Evolutionary conservation across 768 basidiomycete species (phyloP), one percentile per base, ranked within the genome.

Genomic region (Agaricus blazei): DNA sequence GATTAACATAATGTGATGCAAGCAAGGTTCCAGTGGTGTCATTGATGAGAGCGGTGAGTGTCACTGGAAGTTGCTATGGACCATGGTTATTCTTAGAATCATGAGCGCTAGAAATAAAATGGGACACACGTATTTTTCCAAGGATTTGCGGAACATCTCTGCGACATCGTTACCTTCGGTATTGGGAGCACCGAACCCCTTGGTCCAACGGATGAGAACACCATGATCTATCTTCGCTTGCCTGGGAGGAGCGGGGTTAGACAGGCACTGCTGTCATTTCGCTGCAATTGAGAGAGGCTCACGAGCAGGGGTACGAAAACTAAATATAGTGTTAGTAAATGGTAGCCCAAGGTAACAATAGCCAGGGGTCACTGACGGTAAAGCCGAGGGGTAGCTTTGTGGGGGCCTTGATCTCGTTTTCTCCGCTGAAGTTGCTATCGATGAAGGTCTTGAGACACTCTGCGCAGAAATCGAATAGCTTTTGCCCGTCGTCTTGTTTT

Each of bases 11-110:
- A 72, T 90, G 87, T 1, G 95, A 97, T 9, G 97, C 97, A 63
- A 99, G 94, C 27, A 99, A 82, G 2, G 96, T 96, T 27, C 97
- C 97, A 3, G 97, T 99, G 0, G 97, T 98, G 71, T 99, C 97
- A 67, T 98, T 98, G 70, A 98, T 97, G 26, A 98, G 74, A 1
- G 95, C 93, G 8, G 87, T 87, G 29, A 98, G 72, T 56, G 81
- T 75, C 42, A 94, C 84, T 2, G 90, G 92, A n/a, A 97, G 81
- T 54, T 88, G 74, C 92, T 96, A 68, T 29, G 6, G 40, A 19
- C 34, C 19, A 14, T 44, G 28, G 52, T 57, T 58, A 42, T 51
- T 34, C 8, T 31, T n/a, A 51, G 12, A 23, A 44, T 29, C 38
- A 15, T 23, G 0, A 38, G 31, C 34, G 12, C 34, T 40, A 19